These are phyloP conservation scores for Arachnopeziza araneosa DNA, from an alignment of 2,329 filamentous ascomycete species.

Conservation along the genomic window DNA sequence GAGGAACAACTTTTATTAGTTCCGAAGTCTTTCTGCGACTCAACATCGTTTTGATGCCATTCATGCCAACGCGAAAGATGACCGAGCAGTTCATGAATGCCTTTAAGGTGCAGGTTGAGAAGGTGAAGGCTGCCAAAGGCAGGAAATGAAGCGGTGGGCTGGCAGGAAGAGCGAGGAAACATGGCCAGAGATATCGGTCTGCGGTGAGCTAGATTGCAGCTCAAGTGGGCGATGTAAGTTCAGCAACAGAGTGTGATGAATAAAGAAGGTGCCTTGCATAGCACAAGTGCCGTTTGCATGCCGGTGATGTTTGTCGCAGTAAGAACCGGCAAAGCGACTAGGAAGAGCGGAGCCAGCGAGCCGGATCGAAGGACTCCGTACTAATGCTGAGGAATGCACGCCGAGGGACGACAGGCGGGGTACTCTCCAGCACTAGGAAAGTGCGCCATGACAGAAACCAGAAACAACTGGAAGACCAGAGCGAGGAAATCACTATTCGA, in stretches of 20 bases:
- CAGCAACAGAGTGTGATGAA: no score
- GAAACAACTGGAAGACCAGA: no score
- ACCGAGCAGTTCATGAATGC: slow-evolving; percentile 7
- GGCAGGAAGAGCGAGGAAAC: neutral
- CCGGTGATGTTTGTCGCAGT: neutral
- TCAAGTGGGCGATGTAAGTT: neutral
- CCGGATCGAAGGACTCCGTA: neutral
- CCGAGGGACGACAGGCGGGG: no score
- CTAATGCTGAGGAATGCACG: neutral
- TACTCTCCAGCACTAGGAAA: neutral
- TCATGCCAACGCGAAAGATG: slow-evolving; percentile 4
- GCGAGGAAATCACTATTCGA: no score
- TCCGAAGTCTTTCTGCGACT: slow-evolving; percentile 16
- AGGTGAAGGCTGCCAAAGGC: neutral
- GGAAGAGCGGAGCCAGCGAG: neutral
- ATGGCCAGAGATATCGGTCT: neutral
- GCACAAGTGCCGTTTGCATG: neutral
- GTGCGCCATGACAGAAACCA: neutral
- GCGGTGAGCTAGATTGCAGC: neutral
- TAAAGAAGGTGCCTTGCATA: neutral
- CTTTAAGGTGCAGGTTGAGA: slow-evolving; percentile 10
- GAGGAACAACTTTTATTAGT: slow-evolving; percentile 22
- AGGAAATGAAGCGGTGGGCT: neutral
- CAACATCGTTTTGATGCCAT: slow-evolving; percentile 5
- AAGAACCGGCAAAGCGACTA: neutral